These are phyloP conservation scores for Toxicodendron radicans DNA, from an alignment of 345 rosid genomes.

Conservation along the genomic window DNA sequence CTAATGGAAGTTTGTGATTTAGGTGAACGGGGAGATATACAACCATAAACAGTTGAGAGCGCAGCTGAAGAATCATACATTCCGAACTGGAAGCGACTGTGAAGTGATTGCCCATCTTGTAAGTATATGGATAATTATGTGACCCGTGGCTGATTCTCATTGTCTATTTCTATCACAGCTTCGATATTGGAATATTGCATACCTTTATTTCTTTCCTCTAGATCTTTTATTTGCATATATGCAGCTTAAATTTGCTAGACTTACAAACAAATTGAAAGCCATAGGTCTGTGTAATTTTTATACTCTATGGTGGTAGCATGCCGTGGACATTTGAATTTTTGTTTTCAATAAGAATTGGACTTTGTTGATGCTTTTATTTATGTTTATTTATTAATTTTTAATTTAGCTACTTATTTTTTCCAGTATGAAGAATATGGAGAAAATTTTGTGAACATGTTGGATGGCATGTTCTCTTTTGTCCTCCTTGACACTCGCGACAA, in stretches of 20 bases:
- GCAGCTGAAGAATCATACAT: slow-evolving; percentile 55
- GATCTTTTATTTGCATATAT: not conserved
- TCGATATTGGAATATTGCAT: not conserved
- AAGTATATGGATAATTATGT: slow-evolving; percentile 32
- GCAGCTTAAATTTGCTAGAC: not conserved
- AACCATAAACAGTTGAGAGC: slow-evolving; percentile 68
- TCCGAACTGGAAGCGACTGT: slow-evolving; percentile 85
- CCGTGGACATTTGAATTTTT: not conserved
- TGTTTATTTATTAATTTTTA: not conserved
- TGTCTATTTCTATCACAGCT: not conserved
- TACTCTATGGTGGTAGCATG: not conserved
- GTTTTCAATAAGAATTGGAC: not conserved
- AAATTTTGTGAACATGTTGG: slow-evolving; percentile 68
- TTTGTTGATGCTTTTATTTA: not conserved
- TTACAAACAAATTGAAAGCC: not conserved
- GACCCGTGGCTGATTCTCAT: not conserved
- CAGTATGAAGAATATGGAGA: slow-evolving; percentile 87
- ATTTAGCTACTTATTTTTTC: slow-evolving; percentile 18
- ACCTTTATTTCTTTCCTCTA: not conserved
- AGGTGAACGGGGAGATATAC: slow-evolving; percentile 92
- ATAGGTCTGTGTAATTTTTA: not conserved
- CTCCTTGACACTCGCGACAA: slow-evolving; percentile 73
- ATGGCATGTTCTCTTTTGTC: slow-evolving; percentile 89
- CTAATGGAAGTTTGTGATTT: slow-evolving; percentile 18
- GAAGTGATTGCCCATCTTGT: slow-evolving; percentile 91